Base-by-base conservation (phyloP, 148 eudicot species). In the Mesembryanthemum crystallinum region DNA sequence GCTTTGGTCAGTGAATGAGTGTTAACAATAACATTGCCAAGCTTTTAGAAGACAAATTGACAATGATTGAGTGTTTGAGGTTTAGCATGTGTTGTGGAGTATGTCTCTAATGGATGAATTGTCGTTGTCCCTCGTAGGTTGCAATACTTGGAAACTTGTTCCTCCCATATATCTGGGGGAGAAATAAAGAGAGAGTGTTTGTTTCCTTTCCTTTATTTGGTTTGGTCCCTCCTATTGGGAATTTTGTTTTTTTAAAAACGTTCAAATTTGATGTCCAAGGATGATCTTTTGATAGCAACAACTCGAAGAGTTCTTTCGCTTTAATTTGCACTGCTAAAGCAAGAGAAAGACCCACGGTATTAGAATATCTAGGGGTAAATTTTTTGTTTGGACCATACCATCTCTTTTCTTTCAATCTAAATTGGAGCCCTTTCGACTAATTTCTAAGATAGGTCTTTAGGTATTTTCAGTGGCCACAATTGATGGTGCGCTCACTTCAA, bases 261-360 rank as follows among this genome's bases (percentile, higher is more conserved):
- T 67, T 73, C 81, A 78, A 73, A 73, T 42, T 73, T 79, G 73
- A 66, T 45, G 61, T 59, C 68, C 35, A 73, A 72, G 49, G 21
- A 21, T 67, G 47, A 59, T 73, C 67, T 73, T 64, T 66, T 73
- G 77, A 78, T 73, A 73, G 77, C 73, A 73, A 73, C 81, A 55
- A 59, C 62, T 79, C 81, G 47, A 35, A 32, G 49, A 32, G 49
- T 42, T 66, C 42, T 61, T 58, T 67, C 69, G 32, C 73, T 79
- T 79, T 67, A 79, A 32, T 55, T 67, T 37, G 69, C 61, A 59
- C 32, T 45, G 68, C 60, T 45, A 73, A 73, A 73, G 81, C 73
- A 66, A 54, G 64, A 72, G 7, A 74, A 64, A 71, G 68, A 33
- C 63, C 63, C 69, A 49, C 13, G 8, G 14, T 49, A 77, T 62